These are phyloP conservation scores for Suhomyces sp. DNA, from an alignment of 805 yeast species.

Conservation along the genomic window DNA sequence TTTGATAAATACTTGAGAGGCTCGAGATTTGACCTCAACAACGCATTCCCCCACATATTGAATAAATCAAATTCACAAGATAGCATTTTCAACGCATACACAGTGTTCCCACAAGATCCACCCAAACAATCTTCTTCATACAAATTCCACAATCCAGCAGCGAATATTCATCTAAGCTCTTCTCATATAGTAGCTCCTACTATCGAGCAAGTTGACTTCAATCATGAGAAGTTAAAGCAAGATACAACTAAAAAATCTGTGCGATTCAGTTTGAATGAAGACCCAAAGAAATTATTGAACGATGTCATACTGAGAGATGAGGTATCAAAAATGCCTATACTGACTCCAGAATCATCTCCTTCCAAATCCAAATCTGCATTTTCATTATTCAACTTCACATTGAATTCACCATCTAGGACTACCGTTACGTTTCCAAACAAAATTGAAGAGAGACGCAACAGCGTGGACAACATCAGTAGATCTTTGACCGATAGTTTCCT, in stretches of 20 bases:
- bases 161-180: slow-evolving; percentile 17
- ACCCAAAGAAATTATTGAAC: slow-evolving; percentile 15
- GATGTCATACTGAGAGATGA: slow-evolving; percentile 17
- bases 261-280: slow-evolving; percentile 8
- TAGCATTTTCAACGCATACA: slow-evolving; percentile 14
- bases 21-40: slow-evolving; percentile 31
- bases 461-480: slow-evolving; percentile 23
- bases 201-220: slow-evolving; percentile 30
- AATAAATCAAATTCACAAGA: slow-evolving; percentile 27
- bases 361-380: slow-evolving; percentile 9
- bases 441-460: slow-evolving; percentile 11
- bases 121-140: slow-evolving; percentile 7
- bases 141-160: slow-evolving; percentile 41
- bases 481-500: slow-evolving; percentile 32
- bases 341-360: slow-evolving; percentile 5
- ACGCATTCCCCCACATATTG: slow-evolving; percentile 28
- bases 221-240: slow-evolving; percentile 5
- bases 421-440: slow-evolving; percentile 2
- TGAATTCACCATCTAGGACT: slow-evolving; percentile 18
- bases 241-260: not conserved
- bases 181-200: slow-evolving; percentile 26
- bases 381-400: slow-evolving; percentile 18
- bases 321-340: not conserved
- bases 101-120: slow-evolving; percentile 2
- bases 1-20: slow-evolving; percentile 33